phyloP scores from a whole-genome alignment of 192 early-diverging fungal genomes.

The Coemansia sp. region DNA sequence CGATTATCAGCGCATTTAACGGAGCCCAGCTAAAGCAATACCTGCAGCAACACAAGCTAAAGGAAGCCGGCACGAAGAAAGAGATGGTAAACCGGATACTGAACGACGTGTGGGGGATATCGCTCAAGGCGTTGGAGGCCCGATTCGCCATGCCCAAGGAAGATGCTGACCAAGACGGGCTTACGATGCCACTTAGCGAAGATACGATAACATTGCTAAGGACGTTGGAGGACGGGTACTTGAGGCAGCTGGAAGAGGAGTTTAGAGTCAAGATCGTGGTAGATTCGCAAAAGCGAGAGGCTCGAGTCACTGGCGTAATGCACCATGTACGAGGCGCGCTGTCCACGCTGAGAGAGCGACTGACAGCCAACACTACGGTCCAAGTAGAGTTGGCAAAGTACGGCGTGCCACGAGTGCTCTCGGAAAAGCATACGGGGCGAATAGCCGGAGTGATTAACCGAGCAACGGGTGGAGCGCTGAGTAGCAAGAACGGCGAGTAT shows the following conservation, averaged over 20 bases:
- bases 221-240: background rate
- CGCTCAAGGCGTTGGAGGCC: conserved; percentile 13
- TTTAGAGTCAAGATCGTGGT: conserved; percentile 27
- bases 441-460: conserved; percentile 17
- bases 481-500: conserved; percentile 20
- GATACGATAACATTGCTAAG: conserved; percentile 20
- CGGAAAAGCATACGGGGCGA: conserved; percentile 5
- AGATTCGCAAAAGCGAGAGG: background rate
- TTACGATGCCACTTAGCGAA: conserved; percentile 29
- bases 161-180: conserved; percentile 13
- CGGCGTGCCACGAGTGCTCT: conserved; percentile 24
- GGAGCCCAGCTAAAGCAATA: conserved; percentile 36
- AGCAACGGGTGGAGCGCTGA: background rate
- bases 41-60: conserved; percentile 17
- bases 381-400: conserved; percentile 22
- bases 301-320: conserved; percentile 25
- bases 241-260: conserved; percentile 26
- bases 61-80: conserved; percentile 23
- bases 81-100: conserved; percentile 36
- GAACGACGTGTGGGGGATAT: conserved; percentile 42
- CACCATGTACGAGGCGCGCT: conserved; percentile 35
- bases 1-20: conserved; percentile 23
- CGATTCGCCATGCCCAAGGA: conserved; percentile 14
- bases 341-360: conserved; percentile 35
- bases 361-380: conserved; percentile 34